These are phyloP conservation scores for Curvularia eragrostidis DNA, from an alignment of 2,329 filamentous ascomycete genomes.

Conservation along the genomic window DNA sequence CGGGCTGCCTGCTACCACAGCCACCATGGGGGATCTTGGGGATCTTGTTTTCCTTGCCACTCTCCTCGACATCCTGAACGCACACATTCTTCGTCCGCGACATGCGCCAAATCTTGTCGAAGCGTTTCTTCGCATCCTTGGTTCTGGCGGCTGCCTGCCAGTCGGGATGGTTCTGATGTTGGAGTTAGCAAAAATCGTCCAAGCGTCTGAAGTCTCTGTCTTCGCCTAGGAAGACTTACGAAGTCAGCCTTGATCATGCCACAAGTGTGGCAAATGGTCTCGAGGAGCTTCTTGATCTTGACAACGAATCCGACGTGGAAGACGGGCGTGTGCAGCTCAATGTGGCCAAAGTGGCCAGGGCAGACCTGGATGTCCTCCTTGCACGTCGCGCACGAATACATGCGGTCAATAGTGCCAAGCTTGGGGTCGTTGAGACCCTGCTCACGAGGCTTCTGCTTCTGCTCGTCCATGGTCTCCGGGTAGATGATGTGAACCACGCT, in stretches of 20 bases:
- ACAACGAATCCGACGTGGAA: slow-evolving; percentile 95
- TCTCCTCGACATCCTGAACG: slow-evolving; percentile 75
- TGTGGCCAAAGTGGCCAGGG: slow-evolving; percentile 97
- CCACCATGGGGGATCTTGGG: slow-evolving; percentile 72
- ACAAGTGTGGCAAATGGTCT: slow-evolving; percentile 99
- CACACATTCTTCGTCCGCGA: slow-evolving; percentile 90
- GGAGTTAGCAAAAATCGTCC: slow-evolving; percentile 64
- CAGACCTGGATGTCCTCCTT: slow-evolving; percentile 95
- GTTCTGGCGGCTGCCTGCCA: slow-evolving; percentile 82
- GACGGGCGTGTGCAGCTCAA: slow-evolving; percentile 94
- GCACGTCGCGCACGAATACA: slow-evolving; percentile 95
- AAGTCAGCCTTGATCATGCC: slow-evolving; percentile 96
- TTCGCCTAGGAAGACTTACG: slow-evolving; percentile 78
- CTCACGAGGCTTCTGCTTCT: slow-evolving; percentile 86
- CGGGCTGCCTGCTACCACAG: slow-evolving; percentile 89
- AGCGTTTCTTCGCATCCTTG: slow-evolving; percentile 92
- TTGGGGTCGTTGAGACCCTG: slow-evolving; percentile 94
- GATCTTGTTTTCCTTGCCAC: slow-evolving; percentile 55
- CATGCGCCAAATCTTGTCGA: slow-evolving; percentile 88
- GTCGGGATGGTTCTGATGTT: slow-evolving; percentile 70
- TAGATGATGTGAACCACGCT: slow-evolving; percentile 96
- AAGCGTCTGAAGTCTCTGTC: slow-evolving; percentile 57
- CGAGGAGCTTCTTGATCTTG: slow-evolving; percentile 98
- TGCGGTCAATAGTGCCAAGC: slow-evolving; percentile 93
- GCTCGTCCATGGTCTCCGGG: slow-evolving; percentile 99